phyloP scores from a whole-genome alignment of 73 alveolate species.

The Uronychia setigera region DNA sequence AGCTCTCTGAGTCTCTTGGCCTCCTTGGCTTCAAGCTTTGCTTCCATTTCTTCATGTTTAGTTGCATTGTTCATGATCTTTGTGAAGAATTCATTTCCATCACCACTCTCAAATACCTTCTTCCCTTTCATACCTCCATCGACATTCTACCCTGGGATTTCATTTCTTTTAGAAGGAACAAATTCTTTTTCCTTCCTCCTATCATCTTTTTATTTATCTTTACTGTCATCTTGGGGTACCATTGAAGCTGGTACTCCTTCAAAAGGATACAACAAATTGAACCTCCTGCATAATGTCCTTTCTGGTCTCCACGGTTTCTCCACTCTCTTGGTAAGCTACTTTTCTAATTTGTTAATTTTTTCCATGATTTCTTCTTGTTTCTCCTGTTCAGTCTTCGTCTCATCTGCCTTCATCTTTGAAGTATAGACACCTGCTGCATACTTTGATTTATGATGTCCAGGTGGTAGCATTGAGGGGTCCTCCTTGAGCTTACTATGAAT shows the following conservation, averaged over 20 bases:
- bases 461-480: neutral
- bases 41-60: neutral
- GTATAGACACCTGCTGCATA: neutral
- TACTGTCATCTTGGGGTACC: too few relatives aligned
- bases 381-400: neutral
- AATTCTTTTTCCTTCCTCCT: neutral
- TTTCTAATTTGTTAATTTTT: neutral
- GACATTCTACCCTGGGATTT: neutral
- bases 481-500: neutral
- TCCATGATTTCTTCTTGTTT: neutral
- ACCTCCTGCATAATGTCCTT: neutral
- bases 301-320: conserved; percentile 16
- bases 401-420: neutral
- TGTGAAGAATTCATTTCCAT: neutral
- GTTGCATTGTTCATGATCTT: neutral
- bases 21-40: neutral
- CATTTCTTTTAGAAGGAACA: neutral
- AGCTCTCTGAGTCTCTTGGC: neutral
- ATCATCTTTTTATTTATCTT: neutral
- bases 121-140: neutral
- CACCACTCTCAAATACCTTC: neutral
- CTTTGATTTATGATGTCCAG: neutral
- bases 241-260: neutral
- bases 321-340: neutral
- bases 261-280: neutral